phyloP scores from a whole-genome alignment of 75 land plant genomes.

The Sequoiadendron giganteum region DNA sequence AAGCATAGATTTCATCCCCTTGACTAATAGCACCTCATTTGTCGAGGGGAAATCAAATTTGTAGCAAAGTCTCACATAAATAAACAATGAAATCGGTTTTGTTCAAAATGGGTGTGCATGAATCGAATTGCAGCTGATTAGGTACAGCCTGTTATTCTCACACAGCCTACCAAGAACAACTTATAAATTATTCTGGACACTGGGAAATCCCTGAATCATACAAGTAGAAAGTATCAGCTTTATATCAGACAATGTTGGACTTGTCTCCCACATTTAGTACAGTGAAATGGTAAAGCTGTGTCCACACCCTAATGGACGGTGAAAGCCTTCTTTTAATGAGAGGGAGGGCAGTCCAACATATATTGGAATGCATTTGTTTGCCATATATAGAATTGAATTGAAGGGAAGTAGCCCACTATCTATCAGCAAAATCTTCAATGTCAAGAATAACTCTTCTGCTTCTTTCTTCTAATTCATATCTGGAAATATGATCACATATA shows the following conservation, averaged over 20 bases:
- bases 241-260: neutral
- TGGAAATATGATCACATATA: neutral
- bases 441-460: neutral
- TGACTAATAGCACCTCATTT: too few species aligned
- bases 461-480: slow-evolving; percentile 5
- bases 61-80: neutral
- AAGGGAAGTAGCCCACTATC: neutral
- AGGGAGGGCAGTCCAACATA: neutral
- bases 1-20: too few species aligned
- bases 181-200: neutral
- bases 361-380: neutral
- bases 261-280: neutral
- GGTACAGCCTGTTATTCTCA: too few species aligned
- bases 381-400: neutral
- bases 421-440: neutral
- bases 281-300: neutral
- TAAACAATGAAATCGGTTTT: neutral
- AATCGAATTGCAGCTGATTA: neutral
- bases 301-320: neutral
- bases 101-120: neutral
- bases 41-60: too few species aligned
- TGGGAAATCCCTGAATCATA: neutral
- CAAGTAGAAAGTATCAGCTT: neutral
- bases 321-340: neutral
- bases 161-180: neutral